These are phyloP conservation scores for Ampelomyces quisqualis DNA, from an alignment of 2,329 filamentous ascomycete species.

Conservation along the genomic window DNA sequence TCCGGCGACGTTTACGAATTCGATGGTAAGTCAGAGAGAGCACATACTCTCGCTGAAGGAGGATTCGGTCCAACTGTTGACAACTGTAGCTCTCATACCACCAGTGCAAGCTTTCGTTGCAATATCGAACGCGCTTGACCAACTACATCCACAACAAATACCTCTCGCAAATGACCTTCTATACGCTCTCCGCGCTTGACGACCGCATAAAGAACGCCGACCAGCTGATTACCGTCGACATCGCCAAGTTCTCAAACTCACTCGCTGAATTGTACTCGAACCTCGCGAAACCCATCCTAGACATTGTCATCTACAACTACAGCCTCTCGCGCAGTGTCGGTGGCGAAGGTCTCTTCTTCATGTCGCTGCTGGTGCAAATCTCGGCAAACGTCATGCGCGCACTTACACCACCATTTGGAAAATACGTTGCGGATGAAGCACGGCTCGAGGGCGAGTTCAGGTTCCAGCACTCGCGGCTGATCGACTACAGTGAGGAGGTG, in stretches of 20 bases:
- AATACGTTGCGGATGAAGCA: slow-evolving; percentile 96
- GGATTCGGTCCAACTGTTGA: slow-evolving; percentile 13
- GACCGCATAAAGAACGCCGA: slow-evolving; percentile 98
- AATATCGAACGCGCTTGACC: slow-evolving; percentile 92
- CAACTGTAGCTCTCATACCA: slow-evolving; percentile 79
- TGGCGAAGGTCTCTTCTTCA: slow-evolving; percentile 91
- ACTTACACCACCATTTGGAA: slow-evolving; percentile 92
- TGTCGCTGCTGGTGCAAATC: slow-evolving; percentile 89
- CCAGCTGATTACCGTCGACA: slow-evolving; percentile 94
- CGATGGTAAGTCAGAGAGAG: slow-evolving; percentile 76
- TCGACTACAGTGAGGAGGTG: slow-evolving; percentile 94
- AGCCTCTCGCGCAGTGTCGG: slow-evolving; percentile 93
- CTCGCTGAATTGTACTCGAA: slow-evolving; percentile 95
- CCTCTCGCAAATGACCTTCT: slow-evolving; percentile 96
- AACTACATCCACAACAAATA: slow-evolving; percentile 94
- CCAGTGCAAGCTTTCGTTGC: slow-evolving; percentile 88
- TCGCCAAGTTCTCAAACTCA: slow-evolving; percentile 94
- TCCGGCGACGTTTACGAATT: slow-evolving; percentile 96
- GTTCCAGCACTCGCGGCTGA: slow-evolving; percentile 89
- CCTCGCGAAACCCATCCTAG: slow-evolving; percentile 87
- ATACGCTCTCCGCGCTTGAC: slow-evolving; percentile 90
- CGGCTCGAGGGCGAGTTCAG: slow-evolving; percentile 93
- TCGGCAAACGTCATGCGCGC: slow-evolving; percentile 92
- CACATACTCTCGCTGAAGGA: background rate
- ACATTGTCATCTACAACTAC: slow-evolving; percentile 97